These are phyloP conservation scores for Penicillium sp. DNA, from an alignment of 2,329 filamentous ascomycete genomes.

Conservation along the genomic window DNA sequence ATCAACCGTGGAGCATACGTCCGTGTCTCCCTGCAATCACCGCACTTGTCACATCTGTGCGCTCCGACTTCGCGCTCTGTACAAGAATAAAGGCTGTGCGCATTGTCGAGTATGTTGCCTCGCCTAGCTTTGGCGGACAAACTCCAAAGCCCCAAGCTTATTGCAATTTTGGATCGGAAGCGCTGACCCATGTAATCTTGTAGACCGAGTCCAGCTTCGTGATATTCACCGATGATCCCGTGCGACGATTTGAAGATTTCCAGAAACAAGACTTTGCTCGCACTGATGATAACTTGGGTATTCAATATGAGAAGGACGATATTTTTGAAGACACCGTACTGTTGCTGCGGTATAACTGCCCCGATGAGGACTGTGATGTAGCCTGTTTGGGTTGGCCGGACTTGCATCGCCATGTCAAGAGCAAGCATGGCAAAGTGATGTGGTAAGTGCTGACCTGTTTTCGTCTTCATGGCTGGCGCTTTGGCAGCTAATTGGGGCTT, in stretches of 20 bases:
- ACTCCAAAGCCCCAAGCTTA: no score
- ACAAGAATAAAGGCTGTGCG: conserved; percentile 95
- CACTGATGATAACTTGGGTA: conserved; percentile 80
- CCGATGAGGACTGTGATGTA: conserved; percentile 77
- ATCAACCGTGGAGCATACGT: conserved; percentile 79
- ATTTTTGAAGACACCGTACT: conserved; percentile 90
- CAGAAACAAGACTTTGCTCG: conserved; percentile 67
- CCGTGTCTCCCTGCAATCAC: conserved; percentile 92
- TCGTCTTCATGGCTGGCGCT: conserved; percentile 5
- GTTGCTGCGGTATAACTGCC: conserved; percentile 90
- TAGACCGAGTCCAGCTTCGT: conserved; percentile 61
- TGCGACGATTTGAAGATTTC: conserved; percentile 85
- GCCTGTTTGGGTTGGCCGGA: conserved; percentile 80
- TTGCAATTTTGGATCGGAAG: no score
- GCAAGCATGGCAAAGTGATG: conserved; percentile 80
- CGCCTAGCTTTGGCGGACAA: no score
- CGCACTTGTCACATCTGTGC: conserved; percentile 95
- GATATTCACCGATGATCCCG: conserved; percentile 82
- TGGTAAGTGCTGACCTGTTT: conserved; percentile 50
- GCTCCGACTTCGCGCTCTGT: conserved; percentile 83
- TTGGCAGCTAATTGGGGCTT: conserved; percentile 7
- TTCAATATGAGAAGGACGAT: conserved; percentile 82
- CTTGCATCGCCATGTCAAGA: conserved; percentile 76
- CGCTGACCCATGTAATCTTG: background rate
- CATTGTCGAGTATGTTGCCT: conserved; percentile 73